A percentile compares a stretch with the other conserved stretches of the same genome.
phyloP scores from a whole-genome alignment of 768 basidiomycete genomes.

The Suillus americanus region DNA sequence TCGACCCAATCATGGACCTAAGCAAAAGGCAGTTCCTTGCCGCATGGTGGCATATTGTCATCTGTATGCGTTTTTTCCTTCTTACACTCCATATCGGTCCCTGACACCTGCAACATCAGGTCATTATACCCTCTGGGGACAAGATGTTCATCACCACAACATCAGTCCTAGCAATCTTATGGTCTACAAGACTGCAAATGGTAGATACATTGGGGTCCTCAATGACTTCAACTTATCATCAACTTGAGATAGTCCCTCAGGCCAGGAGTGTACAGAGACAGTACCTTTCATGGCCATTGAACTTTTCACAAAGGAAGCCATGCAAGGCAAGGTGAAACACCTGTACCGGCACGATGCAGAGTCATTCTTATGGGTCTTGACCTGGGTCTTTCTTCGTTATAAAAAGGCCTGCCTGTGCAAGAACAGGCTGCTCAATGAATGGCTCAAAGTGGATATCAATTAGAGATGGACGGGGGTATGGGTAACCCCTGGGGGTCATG shows the following conservation, averaged over 20 bases:
- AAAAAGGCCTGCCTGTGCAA: neutral
- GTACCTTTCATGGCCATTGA: slow-evolving; percentile 14
- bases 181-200: neutral
- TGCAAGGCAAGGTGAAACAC: neutral
- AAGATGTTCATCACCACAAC: neutral
- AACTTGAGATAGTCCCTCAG: neutral
- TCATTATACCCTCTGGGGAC: slow-evolving; percentile 3
- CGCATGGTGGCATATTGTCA: slow-evolving; percentile 9
- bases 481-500: too few species aligned
- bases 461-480: too few species aligned
- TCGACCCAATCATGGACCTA: neutral
- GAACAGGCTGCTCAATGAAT: neutral
- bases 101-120: neutral
- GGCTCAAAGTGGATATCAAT: neutral
- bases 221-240: slow-evolving; percentile 8
- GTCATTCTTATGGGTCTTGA: slow-evolving; percentile 2
- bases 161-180: neutral
- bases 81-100: too few species aligned
- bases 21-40: neutral
- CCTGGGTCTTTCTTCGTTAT: neutral
- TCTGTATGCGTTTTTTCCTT: neutral
- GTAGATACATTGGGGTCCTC: neutral
- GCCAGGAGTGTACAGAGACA: slow-evolving; percentile 14
- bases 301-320: neutral
- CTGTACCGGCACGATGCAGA: neutral